phyloP scores from a whole-genome alignment of 2,329 filamentous ascomycete genomes.

The Cordyceps javanica region DNA sequence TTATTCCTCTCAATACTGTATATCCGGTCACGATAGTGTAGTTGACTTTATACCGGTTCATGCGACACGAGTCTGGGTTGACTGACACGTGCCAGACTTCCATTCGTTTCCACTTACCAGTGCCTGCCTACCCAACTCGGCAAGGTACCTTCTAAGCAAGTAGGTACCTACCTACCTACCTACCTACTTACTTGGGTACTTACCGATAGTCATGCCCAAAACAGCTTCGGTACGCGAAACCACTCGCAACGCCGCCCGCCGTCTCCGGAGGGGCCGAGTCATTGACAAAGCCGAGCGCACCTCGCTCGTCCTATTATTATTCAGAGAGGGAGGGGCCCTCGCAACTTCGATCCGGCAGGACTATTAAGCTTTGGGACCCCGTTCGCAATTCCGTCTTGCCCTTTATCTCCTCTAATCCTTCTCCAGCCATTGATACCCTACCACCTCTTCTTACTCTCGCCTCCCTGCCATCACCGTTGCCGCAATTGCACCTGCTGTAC shows the following conservation, averaged over 20 bases:
- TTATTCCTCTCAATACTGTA: too few species aligned
- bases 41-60: too few species aligned
- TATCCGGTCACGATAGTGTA: too few species aligned
- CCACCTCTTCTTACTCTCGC: not conserved
- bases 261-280: constrained; percentile 11
- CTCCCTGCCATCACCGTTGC: not conserved
- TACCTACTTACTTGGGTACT: too few species aligned
- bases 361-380: not conserved
- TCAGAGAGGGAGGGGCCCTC: not conserved
- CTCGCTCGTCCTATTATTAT: not conserved
- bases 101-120: not conserved
- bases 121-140: not conserved
- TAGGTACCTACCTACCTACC: too few species aligned
- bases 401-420: not conserved
- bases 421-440: not conserved
- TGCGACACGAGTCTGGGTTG: too few species aligned
- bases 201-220: too few species aligned
- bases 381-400: not conserved
- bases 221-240: not conserved
- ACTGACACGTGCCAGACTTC: constrained; percentile 7
- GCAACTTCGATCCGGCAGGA: not conserved
- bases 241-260: not conserved
- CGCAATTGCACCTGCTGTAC: too few species aligned
- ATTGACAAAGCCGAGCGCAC: constrained; percentile 5
- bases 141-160: too few species aligned